These are phyloP conservation scores for Rhizophagus sp. DNA, from an alignment of 192 early-diverging fungal species.

Conservation along the genomic window DNA sequence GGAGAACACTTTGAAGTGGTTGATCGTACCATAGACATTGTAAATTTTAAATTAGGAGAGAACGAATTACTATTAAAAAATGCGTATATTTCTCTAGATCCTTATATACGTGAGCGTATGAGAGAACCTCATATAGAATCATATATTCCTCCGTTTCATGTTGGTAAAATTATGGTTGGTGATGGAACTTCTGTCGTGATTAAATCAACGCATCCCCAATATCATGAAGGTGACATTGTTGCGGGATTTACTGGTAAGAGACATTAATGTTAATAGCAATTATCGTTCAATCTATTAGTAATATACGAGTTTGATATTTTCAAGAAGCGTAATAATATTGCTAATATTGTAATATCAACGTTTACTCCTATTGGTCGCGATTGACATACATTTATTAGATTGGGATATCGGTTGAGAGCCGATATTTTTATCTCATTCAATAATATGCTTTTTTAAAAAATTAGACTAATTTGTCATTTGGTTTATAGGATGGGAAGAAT, in stretches of 20 bases:
- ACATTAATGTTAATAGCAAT: too few relatives aligned
- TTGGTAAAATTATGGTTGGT: constrained; percentile 64
- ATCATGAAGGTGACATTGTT: constrained; percentile 65
- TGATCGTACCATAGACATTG: constrained; percentile 41
- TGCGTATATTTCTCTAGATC: constrained; percentile 72
- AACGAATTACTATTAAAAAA: constrained; percentile 57
- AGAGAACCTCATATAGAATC: not conserved
- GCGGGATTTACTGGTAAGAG: constrained; percentile 60
- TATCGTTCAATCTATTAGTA: too few relatives aligned
- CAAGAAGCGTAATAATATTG: too few relatives aligned
- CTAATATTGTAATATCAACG: too few relatives aligned
- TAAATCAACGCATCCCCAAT: constrained; percentile 57
- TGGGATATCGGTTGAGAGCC: too few relatives aligned
- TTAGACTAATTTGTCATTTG: too few relatives aligned
- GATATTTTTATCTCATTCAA: too few relatives aligned
- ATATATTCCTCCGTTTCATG: not conserved
- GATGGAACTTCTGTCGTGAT: constrained; percentile 65
- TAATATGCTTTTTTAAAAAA: too few relatives aligned
- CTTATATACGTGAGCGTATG: constrained; percentile 60
- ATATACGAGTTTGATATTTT: too few relatives aligned
- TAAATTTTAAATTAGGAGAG: constrained; percentile 42
- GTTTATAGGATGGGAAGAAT: constrained; percentile 38
- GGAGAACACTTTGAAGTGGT: not conserved
- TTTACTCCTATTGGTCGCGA: too few relatives aligned
- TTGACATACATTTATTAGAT: too few relatives aligned